Evolutionary conservation across 352 stramenopile genomes (phyloP).

Genomic region (Aphanomyces stellatus): DNA sequence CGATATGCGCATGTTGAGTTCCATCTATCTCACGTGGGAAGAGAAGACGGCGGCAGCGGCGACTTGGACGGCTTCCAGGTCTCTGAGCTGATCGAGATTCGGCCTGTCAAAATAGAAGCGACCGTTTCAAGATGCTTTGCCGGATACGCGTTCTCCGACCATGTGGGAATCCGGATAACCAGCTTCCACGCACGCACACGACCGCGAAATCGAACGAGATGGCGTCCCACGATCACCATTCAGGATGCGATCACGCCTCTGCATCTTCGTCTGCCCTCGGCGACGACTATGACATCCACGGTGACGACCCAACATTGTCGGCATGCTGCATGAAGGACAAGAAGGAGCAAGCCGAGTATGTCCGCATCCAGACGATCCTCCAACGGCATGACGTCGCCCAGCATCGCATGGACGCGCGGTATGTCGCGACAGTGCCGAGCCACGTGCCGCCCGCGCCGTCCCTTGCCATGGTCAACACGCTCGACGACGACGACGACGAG

Average conservation of each 20-base stretch:
- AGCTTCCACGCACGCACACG: neutral
- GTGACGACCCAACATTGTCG: constrained; percentile 18
- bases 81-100: neutral
- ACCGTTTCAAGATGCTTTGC: neutral
- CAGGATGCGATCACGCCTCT: neutral
- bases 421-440: neutral
- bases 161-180: neutral
- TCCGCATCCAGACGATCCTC: constrained; percentile 6
- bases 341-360: constrained; percentile 11
- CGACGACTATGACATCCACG: constrained; percentile 15
- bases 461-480: constrained; percentile 5
- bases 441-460: neutral
- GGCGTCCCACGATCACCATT: neutral
- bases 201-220: neutral
- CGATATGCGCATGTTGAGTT: constrained; percentile 74
- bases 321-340: constrained; percentile 18
- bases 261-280: neutral
- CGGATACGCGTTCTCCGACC: no score
- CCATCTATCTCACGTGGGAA: constrained; percentile 28
- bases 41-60: neutral
- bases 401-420: constrained; percentile 1
- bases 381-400: neutral
- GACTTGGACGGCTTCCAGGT: neutral
- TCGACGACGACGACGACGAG: constrained; percentile 8
- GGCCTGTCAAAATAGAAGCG: constrained; percentile 1